Percentiles rank a stretch among this genome's conserved stretches.
Conservation (phyloP, 306 rosid species). For the Fagus sylvatica region DNA sequence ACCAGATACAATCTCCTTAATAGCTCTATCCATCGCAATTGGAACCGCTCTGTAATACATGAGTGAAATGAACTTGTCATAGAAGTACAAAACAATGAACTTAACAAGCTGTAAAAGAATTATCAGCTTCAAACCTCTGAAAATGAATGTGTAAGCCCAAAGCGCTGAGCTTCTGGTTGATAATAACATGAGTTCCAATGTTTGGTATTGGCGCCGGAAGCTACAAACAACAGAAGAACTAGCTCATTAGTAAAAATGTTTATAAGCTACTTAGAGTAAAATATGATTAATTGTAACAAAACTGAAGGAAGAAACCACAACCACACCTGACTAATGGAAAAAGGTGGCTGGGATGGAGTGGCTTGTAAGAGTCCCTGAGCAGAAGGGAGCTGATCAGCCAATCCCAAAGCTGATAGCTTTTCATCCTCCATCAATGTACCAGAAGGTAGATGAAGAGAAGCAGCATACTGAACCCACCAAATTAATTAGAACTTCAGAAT, state of each 20-base stretch:
- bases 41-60: conserved; percentile 68
- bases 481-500: conserved; percentile 7
- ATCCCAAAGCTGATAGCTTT: conserved; percentile 62
- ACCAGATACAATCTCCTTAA: conserved; percentile 79
- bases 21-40: conserved; percentile 93
- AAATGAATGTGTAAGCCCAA: conserved; percentile 81
- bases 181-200: conserved; percentile 78
- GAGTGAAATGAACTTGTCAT: conserved; percentile 21
- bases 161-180: conserved; percentile 74
- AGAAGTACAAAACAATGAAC: conserved; percentile 4
- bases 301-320: not conserved
- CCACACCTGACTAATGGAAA: conserved; percentile 68
- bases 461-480: conserved; percentile 58
- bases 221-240: conserved; percentile 39
- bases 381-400: conserved; percentile 81
- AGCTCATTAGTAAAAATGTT: conserved; percentile 10
- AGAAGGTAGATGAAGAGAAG: conserved; percentile 76
- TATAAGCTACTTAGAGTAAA: conserved; percentile 1
- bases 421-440: conserved; percentile 84
- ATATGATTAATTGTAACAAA: not conserved
- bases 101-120: conserved; percentile 16
- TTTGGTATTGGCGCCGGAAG: conserved; percentile 76
- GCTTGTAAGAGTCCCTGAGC: conserved; percentile 83
- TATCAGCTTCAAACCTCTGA: conserved; percentile 66
- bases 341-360: conserved; percentile 63